Base-by-base conservation (phyloP, 805 yeast genomes). In the Wickerhamiella kurtzmanii region DNA sequence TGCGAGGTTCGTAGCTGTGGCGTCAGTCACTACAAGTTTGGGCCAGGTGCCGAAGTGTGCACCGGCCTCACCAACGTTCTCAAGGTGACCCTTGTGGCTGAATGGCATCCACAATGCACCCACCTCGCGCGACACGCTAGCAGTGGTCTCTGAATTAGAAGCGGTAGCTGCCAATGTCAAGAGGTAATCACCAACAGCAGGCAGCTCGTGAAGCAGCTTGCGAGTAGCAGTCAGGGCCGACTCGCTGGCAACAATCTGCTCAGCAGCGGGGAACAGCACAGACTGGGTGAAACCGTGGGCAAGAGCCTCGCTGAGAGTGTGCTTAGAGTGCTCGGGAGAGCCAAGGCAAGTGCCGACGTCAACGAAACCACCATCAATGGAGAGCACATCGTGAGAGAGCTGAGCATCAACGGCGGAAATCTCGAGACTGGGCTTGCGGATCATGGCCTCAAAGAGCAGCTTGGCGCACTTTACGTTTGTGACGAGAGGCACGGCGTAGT, bases 391-490 rank as follows among this genome's bases (percentile, higher is more conserved):
- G 66, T 86, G 94, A 37, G 95, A 84, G 36, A 95, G 77, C 70
- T 89, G 96, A 32, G 94, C 80, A 68, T 89, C 98, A 60, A 79
- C 73, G 60, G 77, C 76, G 43, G 82, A 62, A 46, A 83, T 85
- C 19, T 80, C 82, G 55, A 87, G 69, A 41, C 58, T 53, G 44
- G 51, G 63, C 51, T 55, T 56, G 70, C 15, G 48, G 37, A 89
- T 74, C 54, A 87, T 66, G n/a, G 99, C 97, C 70, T 92, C 97
- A 55, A 92, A 80, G 67, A 92, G 73, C 56, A 92, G 72, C 69
- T 92, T 92, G 52, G 99, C 99, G 73, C 88, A 81, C 70, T 92
- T 92, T 56, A 92, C 97, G 63, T 92, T 92, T 54, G 99, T 92
- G 44, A 92, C 95, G 64, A 92, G 74, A 44, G 99, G 99, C 63